Evolutionary conservation across 2,329 filamentous ascomycete genomes (phyloP).

Genomic region (Diaporthe aspalathi): DNA sequence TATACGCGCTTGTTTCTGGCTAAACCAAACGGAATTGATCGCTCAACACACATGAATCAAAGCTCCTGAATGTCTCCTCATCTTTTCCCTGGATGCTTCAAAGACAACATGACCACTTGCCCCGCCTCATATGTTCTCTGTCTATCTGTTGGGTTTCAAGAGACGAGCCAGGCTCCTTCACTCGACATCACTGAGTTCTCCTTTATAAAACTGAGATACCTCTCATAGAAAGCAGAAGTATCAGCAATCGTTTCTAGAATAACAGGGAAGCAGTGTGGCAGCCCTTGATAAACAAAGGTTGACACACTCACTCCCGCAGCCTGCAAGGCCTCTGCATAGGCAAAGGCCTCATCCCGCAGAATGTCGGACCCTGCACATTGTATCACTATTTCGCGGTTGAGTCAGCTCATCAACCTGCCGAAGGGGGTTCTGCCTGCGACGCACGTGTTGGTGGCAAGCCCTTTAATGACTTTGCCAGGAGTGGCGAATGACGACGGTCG

Average conservation of each 20-base stretch:
- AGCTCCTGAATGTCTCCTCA: too few species aligned
- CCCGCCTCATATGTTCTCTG: too few species aligned
- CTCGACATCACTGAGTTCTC: too few species aligned
- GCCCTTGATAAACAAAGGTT: neutral
- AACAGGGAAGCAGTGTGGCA: constrained; percentile 18
- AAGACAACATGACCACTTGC: too few species aligned
- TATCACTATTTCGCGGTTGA: neutral
- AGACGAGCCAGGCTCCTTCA: neutral
- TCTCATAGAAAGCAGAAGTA: neutral
- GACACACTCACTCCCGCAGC: neutral
- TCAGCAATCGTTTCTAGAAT: neutral
- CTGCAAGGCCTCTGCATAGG: neutral
- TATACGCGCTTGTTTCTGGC: too few species aligned
- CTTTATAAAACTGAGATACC: neutral
- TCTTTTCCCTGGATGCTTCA: too few species aligned
- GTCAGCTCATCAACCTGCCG: neutral
- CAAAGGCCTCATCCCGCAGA: constrained; percentile 13
- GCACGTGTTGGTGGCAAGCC: constrained; percentile 2
- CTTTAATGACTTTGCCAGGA: neutral
- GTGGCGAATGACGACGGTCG: constrained; percentile 16
- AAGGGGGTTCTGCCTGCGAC: neutral
- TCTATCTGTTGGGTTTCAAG: neutral
- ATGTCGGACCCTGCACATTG: constrained; percentile 18
- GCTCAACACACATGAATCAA: too few species aligned
- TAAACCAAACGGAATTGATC: too few species aligned